A percentile compares a stretch with the other conserved stretches of the same genome.
These are phyloP conservation scores for Chrysoporthe deuterocubensis DNA, from an alignment of 2,329 filamentous ascomycete genomes.

Conservation along the genomic window DNA sequence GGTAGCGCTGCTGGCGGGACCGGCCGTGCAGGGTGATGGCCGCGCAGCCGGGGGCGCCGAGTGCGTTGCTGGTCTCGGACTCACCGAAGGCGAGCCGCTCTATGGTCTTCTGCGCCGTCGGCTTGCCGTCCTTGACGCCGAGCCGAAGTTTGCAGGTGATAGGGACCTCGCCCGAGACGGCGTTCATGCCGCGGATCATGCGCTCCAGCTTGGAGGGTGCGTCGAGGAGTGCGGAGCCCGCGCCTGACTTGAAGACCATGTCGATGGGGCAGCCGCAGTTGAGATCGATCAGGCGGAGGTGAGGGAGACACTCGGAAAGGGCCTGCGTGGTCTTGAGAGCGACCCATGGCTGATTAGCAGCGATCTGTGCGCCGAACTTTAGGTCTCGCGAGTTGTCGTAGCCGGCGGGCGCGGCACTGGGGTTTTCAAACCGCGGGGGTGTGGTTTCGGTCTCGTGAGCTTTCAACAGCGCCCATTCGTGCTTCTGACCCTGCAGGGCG, in stretches of 20 bases:
- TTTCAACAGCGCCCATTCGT: conserved; percentile 94
- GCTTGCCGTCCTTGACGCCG: conserved; percentile 79
- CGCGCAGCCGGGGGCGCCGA: conserved; percentile 82
- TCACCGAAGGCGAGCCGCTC: conserved; percentile 83
- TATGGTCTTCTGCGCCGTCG: conserved; percentile 79
- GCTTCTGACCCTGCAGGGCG: conserved; percentile 84
- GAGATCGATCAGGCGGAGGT: conserved; percentile 87
- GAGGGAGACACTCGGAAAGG: conserved; percentile 75
- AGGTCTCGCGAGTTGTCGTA: conserved; percentile 85
- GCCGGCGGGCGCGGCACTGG: conserved; percentile 53
- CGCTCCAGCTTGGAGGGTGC: conserved; percentile 85
- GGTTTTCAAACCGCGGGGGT: conserved; percentile 69
- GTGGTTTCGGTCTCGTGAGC: conserved; percentile 82
- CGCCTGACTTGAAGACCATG: conserved; percentile 84
- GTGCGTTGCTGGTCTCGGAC: conserved; percentile 68
- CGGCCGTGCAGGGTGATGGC: conserved; percentile 96
- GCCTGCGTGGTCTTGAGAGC: conserved; percentile 87
- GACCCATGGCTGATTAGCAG: conserved; percentile 88
- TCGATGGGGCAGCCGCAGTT: conserved; percentile 99
- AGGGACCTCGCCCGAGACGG: conserved; percentile 85
- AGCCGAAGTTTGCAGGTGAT: conserved; percentile 95
- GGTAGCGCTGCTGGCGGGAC: conserved; percentile 93
- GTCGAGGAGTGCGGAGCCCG: conserved; percentile 91
- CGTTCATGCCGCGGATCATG: conserved; percentile 95
- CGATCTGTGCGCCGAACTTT: conserved; percentile 91